These are phyloP conservation scores for Kokia cookei DNA, from an alignment of 441 rosid genomes.

Conservation along the genomic window DNA sequence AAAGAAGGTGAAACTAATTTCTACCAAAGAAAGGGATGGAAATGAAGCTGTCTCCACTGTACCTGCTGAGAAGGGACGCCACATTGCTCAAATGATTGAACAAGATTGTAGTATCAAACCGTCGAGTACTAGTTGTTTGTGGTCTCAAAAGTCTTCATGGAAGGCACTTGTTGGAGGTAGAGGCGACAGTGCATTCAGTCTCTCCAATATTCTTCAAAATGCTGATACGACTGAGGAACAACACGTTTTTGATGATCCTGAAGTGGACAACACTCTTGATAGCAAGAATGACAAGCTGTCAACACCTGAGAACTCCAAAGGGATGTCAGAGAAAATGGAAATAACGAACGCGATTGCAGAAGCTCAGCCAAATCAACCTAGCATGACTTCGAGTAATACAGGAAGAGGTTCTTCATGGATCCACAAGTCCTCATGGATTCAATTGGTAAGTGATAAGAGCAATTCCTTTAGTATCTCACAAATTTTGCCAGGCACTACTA, in stretches of 20 bases:
- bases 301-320: conserved; percentile 1
- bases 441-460: conserved; percentile 45
- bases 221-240: conserved; percentile 21
- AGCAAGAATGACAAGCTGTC: background rate
- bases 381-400: conserved; percentile 22
- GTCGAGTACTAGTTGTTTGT: conserved; percentile 21
- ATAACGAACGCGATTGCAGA: conserved; percentile 13
- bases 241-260: conserved; percentile 5
- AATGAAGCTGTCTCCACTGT: conserved; percentile 20
- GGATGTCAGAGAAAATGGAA: background rate
- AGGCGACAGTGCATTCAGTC: conserved; percentile 27
- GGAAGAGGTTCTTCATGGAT: conserved; percentile 76
- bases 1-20: conserved; percentile 27
- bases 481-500: conserved; percentile 42
- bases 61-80: conserved; percentile 14
- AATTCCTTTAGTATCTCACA: conserved; percentile 62
- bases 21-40: conserved; percentile 20
- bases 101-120: conserved; percentile 18
- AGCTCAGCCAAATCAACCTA: conserved; percentile 13
- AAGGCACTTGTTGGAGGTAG: conserved; percentile 51
- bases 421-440: conserved; percentile 77
- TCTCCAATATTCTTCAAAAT: conserved; percentile 40
- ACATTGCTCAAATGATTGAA: conserved; percentile 17
- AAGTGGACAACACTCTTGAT: background rate
- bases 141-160: conserved; percentile 80